phyloP scores from a whole-genome alignment of 2,329 filamentous ascomycete genomes.

The Pseudogymnoascus sp. region DNA sequence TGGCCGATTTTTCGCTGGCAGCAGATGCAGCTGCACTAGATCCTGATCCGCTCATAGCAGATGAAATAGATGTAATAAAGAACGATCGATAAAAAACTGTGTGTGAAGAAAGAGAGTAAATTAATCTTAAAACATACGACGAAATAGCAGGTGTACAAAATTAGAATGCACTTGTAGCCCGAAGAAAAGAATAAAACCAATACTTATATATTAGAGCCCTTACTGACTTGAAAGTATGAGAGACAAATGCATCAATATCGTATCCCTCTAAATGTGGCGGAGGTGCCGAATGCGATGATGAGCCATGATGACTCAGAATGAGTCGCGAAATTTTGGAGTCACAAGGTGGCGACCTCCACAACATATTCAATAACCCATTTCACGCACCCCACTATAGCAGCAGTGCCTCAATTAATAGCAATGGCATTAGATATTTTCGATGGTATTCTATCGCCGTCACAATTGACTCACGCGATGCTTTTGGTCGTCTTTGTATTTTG shows the following conservation, averaged over 20 bases:
- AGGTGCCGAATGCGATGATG: not conserved
- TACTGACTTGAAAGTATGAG: not conserved
- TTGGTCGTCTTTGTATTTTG: not conserved
- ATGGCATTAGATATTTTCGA: not conserved
- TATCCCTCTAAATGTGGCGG: not conserved
- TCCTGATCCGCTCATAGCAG: not conserved
- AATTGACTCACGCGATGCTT: not conserved
- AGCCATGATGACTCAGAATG: slow-evolving; percentile 3
- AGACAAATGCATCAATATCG: not conserved
- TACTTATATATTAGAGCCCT: not conserved
- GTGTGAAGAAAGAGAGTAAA: not conserved
- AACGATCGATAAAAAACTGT: not conserved
- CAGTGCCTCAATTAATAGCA: not conserved
- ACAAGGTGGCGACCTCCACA: not conserved
- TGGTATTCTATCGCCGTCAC: not conserved
- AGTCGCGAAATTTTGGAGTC: not conserved
- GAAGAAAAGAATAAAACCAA: not conserved
- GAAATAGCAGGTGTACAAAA: not conserved
- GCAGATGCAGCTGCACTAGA: not conserved
- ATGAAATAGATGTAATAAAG: not conserved
- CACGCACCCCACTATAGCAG: not conserved
- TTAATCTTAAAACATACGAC: not conserved
- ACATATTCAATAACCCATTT: not conserved
- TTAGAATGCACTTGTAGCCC: not conserved
- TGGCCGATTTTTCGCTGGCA: not conserved